Evolutionary conservation across 176 grass and related monocot species (phyloP).

Genomic region (Tillandsia fasciculata): DNA sequence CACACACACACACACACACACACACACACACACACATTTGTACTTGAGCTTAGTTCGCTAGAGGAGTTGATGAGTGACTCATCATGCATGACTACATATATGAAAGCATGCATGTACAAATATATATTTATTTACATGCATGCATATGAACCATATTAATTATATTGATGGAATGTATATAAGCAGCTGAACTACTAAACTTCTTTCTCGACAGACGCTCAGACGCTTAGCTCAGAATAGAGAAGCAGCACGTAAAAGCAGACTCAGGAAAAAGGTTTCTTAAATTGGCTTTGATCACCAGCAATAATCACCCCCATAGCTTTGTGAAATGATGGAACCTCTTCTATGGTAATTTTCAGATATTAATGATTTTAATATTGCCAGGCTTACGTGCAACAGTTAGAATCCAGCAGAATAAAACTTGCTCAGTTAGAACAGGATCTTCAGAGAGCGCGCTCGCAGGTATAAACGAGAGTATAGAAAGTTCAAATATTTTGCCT

Average conservation of each 20-base stretch:
- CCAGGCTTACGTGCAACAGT: constrained; percentile 75
- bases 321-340: background rate
- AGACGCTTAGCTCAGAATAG: constrained; percentile 86
- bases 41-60: background rate
- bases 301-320: background rate
- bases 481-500: background rate
- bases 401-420: constrained; percentile 69
- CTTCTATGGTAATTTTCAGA: background rate
- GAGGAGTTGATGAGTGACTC: background rate
- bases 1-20: too few species aligned
- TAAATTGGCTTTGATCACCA: background rate
- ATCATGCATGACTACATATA: background rate
- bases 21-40: background rate
- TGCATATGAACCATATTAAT: background rate
- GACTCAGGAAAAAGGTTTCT: constrained; percentile 74
- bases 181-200: constrained; percentile 3
- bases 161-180: constrained; percentile 1
- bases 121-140: background rate
- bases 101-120: constrained; percentile 3
- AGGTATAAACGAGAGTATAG: constrained; percentile 26
- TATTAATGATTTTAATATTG: constrained; percentile 12
- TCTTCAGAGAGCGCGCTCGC: constrained; percentile 61
- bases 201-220: constrained; percentile 30
- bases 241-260: constrained; percentile 85
- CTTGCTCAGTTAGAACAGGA: constrained; percentile 74